phyloP scores from a whole-genome alignment of 2,329 filamentous ascomycete genomes.

The Cryphonectria nitschkei region DNA sequence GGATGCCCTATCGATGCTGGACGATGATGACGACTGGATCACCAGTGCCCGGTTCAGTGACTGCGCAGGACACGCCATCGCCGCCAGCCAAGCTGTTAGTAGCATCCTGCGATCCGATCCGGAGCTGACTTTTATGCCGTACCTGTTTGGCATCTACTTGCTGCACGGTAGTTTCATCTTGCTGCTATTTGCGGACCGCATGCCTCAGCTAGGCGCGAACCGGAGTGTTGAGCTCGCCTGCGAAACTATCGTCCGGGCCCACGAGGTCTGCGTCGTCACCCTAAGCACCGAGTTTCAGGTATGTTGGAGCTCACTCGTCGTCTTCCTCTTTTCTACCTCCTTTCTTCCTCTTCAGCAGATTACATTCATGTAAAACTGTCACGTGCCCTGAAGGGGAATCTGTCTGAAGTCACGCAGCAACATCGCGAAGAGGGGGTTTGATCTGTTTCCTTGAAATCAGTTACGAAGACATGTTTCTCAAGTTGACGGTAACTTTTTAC shows the following conservation, averaged over 20 bases:
- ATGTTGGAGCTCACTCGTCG: conserved; percentile 15
- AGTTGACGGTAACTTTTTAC: not conserved
- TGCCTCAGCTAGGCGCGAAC: conserved; percentile 51
- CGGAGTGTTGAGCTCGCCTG: conserved; percentile 51
- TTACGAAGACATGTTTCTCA: too few relatives aligned
- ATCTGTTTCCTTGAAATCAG: not conserved
- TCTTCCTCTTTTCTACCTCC: not conserved
- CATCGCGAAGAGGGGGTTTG: not conserved
- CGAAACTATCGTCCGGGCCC: conserved; percentile 54
- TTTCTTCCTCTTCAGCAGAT: not conserved
- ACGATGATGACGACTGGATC: conserved; percentile 54
- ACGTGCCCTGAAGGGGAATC: too few relatives aligned
- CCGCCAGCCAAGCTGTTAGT: conserved; percentile 49
- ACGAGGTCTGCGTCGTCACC: conserved; percentile 55
- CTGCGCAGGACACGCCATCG: conserved; percentile 51
- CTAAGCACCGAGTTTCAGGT: conserved; percentile 55
- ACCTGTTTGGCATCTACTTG: conserved; percentile 56
- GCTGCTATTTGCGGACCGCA: conserved; percentile 52
- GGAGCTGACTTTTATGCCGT: conserved; percentile 56
- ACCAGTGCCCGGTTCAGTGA: conserved; percentile 49
- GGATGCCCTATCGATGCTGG: conserved; percentile 54
- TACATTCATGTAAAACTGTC: too few relatives aligned
- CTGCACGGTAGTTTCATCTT: conserved; percentile 55
- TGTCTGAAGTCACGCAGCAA: not conserved
- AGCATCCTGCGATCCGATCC: conserved; percentile 52